phyloP scores from a whole-genome alignment of 768 basidiomycete genomes.

The Solioccasus polychromus region DNA sequence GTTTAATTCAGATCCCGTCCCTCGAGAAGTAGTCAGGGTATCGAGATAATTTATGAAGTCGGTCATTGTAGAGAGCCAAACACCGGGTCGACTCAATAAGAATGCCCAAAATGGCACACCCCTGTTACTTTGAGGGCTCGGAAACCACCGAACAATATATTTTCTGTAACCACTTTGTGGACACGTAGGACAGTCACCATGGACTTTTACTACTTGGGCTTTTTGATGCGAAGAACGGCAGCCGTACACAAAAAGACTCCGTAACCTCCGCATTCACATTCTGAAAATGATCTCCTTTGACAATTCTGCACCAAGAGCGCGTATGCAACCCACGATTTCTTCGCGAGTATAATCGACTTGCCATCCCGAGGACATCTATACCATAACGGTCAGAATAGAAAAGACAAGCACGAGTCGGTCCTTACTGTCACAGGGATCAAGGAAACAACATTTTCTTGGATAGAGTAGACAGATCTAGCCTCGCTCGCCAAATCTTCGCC shows the following conservation, averaged over 20 bases:
- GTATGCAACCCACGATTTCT: slow-evolving; percentile 42
- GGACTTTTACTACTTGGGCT: no score
- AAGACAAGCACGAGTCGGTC: background rate
- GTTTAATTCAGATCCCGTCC: slow-evolving; percentile 11
- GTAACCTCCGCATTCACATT: slow-evolving; percentile 10
- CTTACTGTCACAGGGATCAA: slow-evolving; percentile 29
- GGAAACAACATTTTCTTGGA: slow-evolving; percentile 17
- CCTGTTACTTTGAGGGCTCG: no score
- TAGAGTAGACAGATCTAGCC: slow-evolving; percentile 23
- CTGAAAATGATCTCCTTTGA: slow-evolving; percentile 40
- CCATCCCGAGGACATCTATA: slow-evolving; percentile 29
- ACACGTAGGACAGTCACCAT: no score
- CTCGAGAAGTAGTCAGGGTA: slow-evolving; percentile 15
- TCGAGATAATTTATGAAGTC: slow-evolving; percentile 24
- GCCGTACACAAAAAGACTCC: background rate
- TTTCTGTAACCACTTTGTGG: no score
- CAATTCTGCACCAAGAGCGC: slow-evolving; percentile 42
- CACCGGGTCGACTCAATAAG: no score
- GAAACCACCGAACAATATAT: no score
- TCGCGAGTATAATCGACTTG: slow-evolving; percentile 26
- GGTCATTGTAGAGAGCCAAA: slow-evolving; percentile 9
- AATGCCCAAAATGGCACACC: no score
- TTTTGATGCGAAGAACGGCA: no score
- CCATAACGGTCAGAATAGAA: slow-evolving; percentile 5
- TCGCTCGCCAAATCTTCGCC: slow-evolving; percentile 21